phyloP scores from a whole-genome alignment of 345 rosid genomes.

The Capsella bursapastoris region DNA sequence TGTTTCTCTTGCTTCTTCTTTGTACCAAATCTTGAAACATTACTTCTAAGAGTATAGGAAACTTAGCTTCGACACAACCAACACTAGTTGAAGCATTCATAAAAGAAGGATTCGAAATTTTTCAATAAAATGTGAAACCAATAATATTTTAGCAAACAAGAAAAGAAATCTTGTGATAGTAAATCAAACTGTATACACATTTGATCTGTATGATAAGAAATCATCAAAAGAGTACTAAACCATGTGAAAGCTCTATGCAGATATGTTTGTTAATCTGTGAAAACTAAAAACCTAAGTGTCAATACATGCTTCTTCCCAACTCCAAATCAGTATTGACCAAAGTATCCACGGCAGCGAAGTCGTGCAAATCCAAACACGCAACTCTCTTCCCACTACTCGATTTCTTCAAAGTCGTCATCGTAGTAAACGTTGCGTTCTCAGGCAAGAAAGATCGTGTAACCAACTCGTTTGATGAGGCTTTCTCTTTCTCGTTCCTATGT shows the following conservation, averaged over 20 bases:
- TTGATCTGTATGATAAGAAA: not conserved
- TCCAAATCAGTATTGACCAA: conserved; percentile 26
- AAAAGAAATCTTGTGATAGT: not conserved
- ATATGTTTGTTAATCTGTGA: not conserved
- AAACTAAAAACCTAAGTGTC: not conserved
- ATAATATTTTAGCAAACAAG: not conserved
- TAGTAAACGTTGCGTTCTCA: conserved; percentile 11
- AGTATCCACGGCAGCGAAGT: not conserved
- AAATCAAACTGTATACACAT: conserved; percentile 13
- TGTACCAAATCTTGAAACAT: not conserved
- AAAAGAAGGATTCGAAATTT: not conserved
- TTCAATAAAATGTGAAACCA: too few relatives aligned
- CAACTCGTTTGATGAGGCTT: not conserved
- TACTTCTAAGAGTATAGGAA: not conserved
- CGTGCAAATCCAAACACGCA: conserved; percentile 31
- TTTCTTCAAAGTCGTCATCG: conserved; percentile 49
- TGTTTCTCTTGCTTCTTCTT: not conserved
- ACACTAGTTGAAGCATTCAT: not conserved
- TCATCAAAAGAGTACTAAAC: not conserved
- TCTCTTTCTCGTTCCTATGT: conserved; percentile 49
- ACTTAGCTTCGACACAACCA: not conserved
- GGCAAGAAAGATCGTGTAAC: conserved; percentile 47
- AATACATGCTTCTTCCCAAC: conserved; percentile 39
- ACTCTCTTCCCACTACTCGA: conserved; percentile 39
- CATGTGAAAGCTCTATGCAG: not conserved